Conservation (phyloP, 306 rosid species). For the Hippophae rhamnoides region DNA sequence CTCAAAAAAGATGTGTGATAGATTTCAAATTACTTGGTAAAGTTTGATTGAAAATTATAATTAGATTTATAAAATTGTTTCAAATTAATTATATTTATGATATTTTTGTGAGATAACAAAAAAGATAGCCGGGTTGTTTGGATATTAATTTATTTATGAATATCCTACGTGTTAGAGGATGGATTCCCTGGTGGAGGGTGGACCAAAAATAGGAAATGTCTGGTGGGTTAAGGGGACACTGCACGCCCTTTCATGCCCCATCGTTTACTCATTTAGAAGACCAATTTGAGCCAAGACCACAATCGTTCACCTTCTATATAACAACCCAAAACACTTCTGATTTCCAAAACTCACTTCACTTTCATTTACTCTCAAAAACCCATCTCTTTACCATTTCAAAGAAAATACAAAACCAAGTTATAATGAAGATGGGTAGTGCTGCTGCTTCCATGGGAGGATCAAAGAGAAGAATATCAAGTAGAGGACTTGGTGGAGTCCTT, state of each 20-base stretch:
- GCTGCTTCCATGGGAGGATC: constrained; percentile 32
- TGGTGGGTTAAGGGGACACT: constrained; percentile 57
- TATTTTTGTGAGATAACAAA: no score
- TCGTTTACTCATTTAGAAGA: constrained; percentile 40
- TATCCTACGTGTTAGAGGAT: constrained; percentile 24
- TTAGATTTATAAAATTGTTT: no score
- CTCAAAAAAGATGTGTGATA: no score
- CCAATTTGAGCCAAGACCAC: constrained; percentile 44
- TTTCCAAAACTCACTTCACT: constrained; percentile 9
- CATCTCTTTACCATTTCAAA: not conserved
- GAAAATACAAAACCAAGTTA: not conserved
- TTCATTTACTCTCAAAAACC: not conserved
- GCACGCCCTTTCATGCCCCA: constrained; percentile 80
- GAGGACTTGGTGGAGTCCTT: constrained; percentile 78
- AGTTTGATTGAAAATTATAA: no score
- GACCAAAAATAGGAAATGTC: constrained; percentile 47
- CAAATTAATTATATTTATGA: no score
- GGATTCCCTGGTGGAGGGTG: constrained; percentile 44
- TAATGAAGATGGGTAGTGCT: constrained; percentile 56
- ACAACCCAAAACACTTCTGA: constrained; percentile 15
- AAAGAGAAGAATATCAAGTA: constrained; percentile 72
- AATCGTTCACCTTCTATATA: constrained; percentile 30
- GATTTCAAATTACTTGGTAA: no score
- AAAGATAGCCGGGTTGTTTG: no score
- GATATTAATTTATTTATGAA: not conserved